phyloP scores from a whole-genome alignment of 129 eudicot genomes.

The Chrysanthemum lavandulifolium region DNA sequence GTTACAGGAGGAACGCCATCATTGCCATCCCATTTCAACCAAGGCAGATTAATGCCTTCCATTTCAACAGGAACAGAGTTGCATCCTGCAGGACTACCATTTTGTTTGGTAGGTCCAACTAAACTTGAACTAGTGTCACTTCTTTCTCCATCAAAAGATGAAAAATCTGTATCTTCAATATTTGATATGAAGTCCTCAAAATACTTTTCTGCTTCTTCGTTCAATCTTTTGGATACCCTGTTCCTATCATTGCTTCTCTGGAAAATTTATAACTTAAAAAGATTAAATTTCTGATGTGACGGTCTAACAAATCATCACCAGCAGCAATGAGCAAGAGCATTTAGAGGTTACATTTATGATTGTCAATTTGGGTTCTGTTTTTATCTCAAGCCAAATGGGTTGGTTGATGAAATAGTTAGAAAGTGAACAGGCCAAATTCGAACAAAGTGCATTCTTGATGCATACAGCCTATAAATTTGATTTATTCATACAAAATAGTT shows the following conservation, averaged over 20 bases:
- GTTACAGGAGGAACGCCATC: constrained; percentile 40
- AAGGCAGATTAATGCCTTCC: constrained; percentile 85
- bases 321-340: not conserved
- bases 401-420: too few species aligned
- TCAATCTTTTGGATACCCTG: constrained; percentile 49
- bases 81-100: constrained; percentile 35
- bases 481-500: too few species aligned
- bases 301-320: constrained; percentile 1
- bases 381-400: too few species aligned
- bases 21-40: constrained; percentile 91
- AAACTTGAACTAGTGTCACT: constrained; percentile 87
- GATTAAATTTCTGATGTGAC: not conserved
- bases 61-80: constrained; percentile 55
- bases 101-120: constrained; percentile 47
- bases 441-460: too few species aligned
- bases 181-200: constrained; percentile 81
- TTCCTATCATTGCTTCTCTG: constrained; percentile 81
- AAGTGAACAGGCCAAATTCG: too few species aligned
- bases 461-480: too few species aligned
- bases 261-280: constrained; percentile 17
- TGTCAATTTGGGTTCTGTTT: too few species aligned
- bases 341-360: not conserved
- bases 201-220: constrained; percentile 82
- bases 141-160: constrained; percentile 97
- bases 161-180: constrained; percentile 88